Evolutionary conservation across 441 rosid genomes (phyloP), one percentile per base, ranked within the genome.

Genomic region (Gossypium aridum): DNA sequence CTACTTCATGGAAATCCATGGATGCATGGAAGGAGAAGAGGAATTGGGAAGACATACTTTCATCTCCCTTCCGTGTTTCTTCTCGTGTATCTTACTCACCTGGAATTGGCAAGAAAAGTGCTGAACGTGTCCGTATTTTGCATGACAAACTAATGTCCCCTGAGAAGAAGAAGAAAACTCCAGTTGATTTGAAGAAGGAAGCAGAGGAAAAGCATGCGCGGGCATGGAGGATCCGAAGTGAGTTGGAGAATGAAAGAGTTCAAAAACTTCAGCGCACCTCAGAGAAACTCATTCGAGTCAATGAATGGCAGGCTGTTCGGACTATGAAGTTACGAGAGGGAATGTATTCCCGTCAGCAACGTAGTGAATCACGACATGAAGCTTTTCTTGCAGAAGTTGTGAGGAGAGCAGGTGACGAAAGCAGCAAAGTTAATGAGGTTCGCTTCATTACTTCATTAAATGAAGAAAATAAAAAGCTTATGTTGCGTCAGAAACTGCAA

Each of bases 1-100:
- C 80, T 26, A 73, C 77, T 79, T 71, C 91, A 76, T 75, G 88
- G 91, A 89, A 85, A 79, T 84, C 89, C 69, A 84, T 91, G 91
- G 87, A 91, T 86, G 97, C 92, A 49, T 89, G 97, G 97, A 91
- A 87, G 81, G 94, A 91, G 84, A 91, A 86, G 83, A 88, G 97
- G 77, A 89, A 89, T 56, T 91, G 92, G 97, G 90, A 87, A 80
- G 97, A 88, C 70, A 86, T 89, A 81, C 91, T 91, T 75, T 81
- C 90, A 45, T 85, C 96, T 71, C 91, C 93, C 72, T 89, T 79
- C 73, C 88, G 88, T 64, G 76, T 70, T 77, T 89, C 96, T 53
- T 87, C 92, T 28, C 91, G 92, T 10, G 71, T 84, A 71, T 88
- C 91, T 55, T 87, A 87, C 83, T 89, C 89, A 2, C 96, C 96